Evolutionary conservation across 108 stramenopile species (phyloP), one percentile per base, ranked within the genome.

Genomic region (Seminavis robusta): DNA sequence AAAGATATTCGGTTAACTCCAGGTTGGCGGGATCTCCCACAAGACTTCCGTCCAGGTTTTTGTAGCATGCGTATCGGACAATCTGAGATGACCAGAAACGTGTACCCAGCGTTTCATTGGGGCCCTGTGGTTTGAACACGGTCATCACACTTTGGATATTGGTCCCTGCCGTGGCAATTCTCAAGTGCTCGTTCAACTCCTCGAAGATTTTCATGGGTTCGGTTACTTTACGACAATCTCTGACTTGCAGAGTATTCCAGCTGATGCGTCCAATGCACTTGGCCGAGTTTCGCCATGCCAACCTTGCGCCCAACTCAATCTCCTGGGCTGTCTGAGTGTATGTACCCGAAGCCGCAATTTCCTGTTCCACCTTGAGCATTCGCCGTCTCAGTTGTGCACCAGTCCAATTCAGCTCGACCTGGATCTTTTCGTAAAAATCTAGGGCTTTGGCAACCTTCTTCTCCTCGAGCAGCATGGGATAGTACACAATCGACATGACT

Each of bases 71-170:
- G 32, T 53, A 73, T 19, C 72, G 52, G 17, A 74, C 63, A 31
- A 74, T 11, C 37, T 74, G 73, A 3, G 37, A 10, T 19, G 32
- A 41, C 73, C 73, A 74, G 32, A 74, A 65, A 6, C 73, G 52
- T 1, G 30, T 11, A 16, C 67, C 67, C 23, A 56, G 31, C 4
- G 38, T 44, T 3, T 36, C 26, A n/a, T 33, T 33, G 1, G 65
- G 46, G 41, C 32, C 30, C 17, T 45, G 29, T 29, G 66, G 43
- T n/a, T 20, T 28, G 52, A 67, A 63, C 0, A 67, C 52, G n/a
- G 66, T 62, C 52, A 67, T 73, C 24, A 68, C 61, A 41, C 42
- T 20, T 43, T 67, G 29, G 16, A 63, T 30, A 28, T 13, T 39
- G 11, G 33, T 20, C 11, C 33, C 72, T 1, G 10, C 33, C 17